These are phyloP conservation scores for Eutrema yunnanense DNA, from an alignment of 345 rosid species.

Conservation along the genomic window DNA sequence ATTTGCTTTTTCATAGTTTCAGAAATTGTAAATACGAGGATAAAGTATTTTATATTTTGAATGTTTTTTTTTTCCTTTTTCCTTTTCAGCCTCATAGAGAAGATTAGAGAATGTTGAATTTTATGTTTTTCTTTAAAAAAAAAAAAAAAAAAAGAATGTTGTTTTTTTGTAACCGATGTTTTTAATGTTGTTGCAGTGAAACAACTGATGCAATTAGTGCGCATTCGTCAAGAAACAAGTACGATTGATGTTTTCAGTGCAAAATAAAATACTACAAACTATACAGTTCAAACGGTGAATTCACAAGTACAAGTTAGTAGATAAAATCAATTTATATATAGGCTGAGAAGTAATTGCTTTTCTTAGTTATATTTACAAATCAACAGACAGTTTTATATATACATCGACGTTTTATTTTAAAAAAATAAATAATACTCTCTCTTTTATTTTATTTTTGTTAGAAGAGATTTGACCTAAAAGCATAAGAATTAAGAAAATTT, in stretches of 20 bases:
- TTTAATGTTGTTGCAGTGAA: slow-evolving; percentile 15
- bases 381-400: not conserved
- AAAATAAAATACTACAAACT: not conserved
- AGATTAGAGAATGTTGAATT: too few relatives aligned
- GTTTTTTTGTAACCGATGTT: too few relatives aligned
- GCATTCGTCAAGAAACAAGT: not conserved
- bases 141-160: too few relatives aligned
- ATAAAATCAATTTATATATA: not conserved
- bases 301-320: not conserved
- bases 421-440: too few relatives aligned
- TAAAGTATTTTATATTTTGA: slow-evolving; percentile 4
- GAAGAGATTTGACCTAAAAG: too few relatives aligned
- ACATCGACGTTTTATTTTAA: too few relatives aligned
- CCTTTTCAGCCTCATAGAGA: too few relatives aligned
- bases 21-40: slow-evolving; percentile 12
- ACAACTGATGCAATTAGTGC: slow-evolving; percentile 5
- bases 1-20: slow-evolving; percentile 9
- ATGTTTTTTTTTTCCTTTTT: too few relatives aligned
- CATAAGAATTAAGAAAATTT: too few relatives aligned
- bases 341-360: not conserved
- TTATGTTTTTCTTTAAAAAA: too few relatives aligned
- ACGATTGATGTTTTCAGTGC: not conserved
- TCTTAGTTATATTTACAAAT: not conserved
- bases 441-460: too few relatives aligned
- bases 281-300: not conserved